These are phyloP conservation scores for Eurotiales sp. DNA, from an alignment of 2,329 filamentous ascomycete species.

Conservation along the genomic window DNA sequence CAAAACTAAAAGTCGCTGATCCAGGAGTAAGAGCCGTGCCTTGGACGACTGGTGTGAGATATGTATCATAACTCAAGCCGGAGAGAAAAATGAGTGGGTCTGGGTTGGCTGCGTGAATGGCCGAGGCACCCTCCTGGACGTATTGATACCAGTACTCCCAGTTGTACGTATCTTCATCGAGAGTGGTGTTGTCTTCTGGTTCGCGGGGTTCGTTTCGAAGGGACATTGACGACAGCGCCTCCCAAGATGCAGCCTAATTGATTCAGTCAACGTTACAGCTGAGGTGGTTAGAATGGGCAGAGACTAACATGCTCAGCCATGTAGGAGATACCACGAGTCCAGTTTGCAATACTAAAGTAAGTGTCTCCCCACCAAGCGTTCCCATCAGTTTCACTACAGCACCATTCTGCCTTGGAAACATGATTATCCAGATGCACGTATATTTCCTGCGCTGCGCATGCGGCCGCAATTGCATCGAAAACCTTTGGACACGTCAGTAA, in stretches of 20 bases:
- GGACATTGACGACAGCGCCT: slow-evolving; percentile 26
- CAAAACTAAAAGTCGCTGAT: slow-evolving; percentile 32
- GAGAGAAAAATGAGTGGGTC: slow-evolving; percentile 48
- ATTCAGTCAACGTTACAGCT: not conserved
- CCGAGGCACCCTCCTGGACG: slow-evolving; percentile 38
- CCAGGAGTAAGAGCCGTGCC: slow-evolving; percentile 32
- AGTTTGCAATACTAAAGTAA: slow-evolving; percentile 57
- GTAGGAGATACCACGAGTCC: slow-evolving; percentile 57
- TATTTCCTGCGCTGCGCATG: slow-evolving; percentile 53
- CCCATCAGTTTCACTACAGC: slow-evolving; percentile 52
- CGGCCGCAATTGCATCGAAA: slow-evolving; percentile 60
- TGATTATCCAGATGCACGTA: slow-evolving; percentile 61
- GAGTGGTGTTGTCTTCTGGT: slow-evolving; percentile 14
- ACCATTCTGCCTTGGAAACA: slow-evolving; percentile 58
- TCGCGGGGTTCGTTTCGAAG: slow-evolving; percentile 42
- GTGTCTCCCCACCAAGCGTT: slow-evolving; percentile 62
- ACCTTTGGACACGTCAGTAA: slow-evolving; percentile 26
- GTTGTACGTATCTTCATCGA: slow-evolving; percentile 33
- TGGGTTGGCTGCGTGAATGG: slow-evolving; percentile 42
- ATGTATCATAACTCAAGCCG: slow-evolving; percentile 46
- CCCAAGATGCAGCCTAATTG: slow-evolving; percentile 20
- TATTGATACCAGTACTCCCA: slow-evolving; percentile 47
- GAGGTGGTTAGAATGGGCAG: not conserved
- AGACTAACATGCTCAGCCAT: slow-evolving; percentile 56
- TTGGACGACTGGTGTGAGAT: slow-evolving; percentile 33